Percentiles rank a stretch among this genome's conserved stretches.
Evolutionary conservation across 345 rosid species (phyloP).

Genomic region (Noccaea caerulescens): DNA sequence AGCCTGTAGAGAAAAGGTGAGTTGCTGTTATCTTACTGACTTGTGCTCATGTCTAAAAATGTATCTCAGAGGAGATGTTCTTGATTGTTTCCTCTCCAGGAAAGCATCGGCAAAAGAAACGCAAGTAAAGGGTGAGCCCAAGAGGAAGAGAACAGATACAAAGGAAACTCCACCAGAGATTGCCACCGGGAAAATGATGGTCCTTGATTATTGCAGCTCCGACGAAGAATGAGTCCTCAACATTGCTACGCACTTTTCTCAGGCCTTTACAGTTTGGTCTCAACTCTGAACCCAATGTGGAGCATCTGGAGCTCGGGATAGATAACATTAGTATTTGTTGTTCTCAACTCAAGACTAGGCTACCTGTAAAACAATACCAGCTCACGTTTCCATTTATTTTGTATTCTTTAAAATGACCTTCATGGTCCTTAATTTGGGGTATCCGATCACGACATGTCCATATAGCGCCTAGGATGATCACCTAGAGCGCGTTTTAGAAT

Average conservation of each 20-base stretch:
- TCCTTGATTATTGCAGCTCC: conserved; percentile 64
- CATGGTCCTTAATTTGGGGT: too few species aligned
- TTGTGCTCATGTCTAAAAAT: conserved; percentile 18
- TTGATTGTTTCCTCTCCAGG: conserved; percentile 49
- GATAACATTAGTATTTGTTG: too few species aligned
- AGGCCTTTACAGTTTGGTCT: too few species aligned
- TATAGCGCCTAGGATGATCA: too few species aligned
- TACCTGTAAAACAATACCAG: too few species aligned
- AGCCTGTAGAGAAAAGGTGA: conserved; percentile 61
- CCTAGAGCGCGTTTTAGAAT: neutral
- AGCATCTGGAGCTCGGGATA: too few species aligned
- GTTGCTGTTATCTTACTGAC: conserved; percentile 8
- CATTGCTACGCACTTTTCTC: neutral
- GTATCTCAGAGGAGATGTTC: conserved; percentile 22
- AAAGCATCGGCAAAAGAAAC: conserved; percentile 50
- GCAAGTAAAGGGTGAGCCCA: conserved; percentile 44
- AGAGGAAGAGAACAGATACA: conserved; percentile 53
- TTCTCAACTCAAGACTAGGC: too few species aligned
- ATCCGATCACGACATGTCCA: too few species aligned
- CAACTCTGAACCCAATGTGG: too few species aligned
- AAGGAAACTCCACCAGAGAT: conserved; percentile 7
- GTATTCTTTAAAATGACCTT: too few species aligned
- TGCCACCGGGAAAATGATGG: conserved; percentile 62
- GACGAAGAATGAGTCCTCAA: conserved; percentile 59
- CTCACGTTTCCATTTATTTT: too few species aligned